Base-by-base conservation (phyloP, 371 early-diverging fungal genomes). In the Chytridiales sp. region DNA sequence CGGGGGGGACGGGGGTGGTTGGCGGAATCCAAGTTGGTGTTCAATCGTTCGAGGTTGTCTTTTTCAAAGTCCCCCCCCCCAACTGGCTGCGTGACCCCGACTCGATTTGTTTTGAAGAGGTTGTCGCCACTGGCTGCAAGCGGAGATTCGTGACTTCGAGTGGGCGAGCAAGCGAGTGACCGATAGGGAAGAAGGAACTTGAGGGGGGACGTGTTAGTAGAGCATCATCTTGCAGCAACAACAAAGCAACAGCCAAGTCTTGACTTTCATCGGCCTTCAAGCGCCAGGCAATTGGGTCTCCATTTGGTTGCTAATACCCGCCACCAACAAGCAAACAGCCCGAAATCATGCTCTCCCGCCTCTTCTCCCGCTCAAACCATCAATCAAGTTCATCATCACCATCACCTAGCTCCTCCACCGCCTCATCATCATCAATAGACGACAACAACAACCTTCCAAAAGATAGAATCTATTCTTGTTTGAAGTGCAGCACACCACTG, bases 401-500 rank as follows among this genome's bases (percentile, higher is more conserved):
- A n/a, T n/a, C n/a, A n/a, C n/a, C n/a, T n/a, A n/a, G n/a, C n/a
- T n/a, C n/a, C n/a, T n/a, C n/a, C n/a, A n/a, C n/a, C n/a, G n/a
- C n/a, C n/a, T n/a, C n/a, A n/a, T n/a, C n/a, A n/a, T n/a, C n/a
- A n/a, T n/a, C n/a, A n/a, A n/a, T n/a, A n/a, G n/a, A 48, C 32
- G 48, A 19, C 32, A 15, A 5, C 48, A 48, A 6, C 13, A 9
- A 9, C 6, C 27, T 24, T 6, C 6, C 8, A 8, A 19, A 38
- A 61, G 47, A 26, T 30, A 62, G 67, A 41, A 66, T 88, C 52
- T 81, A 83, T 59, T 75, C 77, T 31, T 88, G 88, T 63, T 70
- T 64, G 46, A 63, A 69, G 13, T 88, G 88, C 64, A 78, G 75
- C 62, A 84, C 82, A 9, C 87, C 86, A 48, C 69, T 88, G 21